Evolutionary conservation across 768 basidiomycete genomes (phyloP), one percentile per base, ranked within the genome.

Genomic region (Lactarius evosmus): DNA sequence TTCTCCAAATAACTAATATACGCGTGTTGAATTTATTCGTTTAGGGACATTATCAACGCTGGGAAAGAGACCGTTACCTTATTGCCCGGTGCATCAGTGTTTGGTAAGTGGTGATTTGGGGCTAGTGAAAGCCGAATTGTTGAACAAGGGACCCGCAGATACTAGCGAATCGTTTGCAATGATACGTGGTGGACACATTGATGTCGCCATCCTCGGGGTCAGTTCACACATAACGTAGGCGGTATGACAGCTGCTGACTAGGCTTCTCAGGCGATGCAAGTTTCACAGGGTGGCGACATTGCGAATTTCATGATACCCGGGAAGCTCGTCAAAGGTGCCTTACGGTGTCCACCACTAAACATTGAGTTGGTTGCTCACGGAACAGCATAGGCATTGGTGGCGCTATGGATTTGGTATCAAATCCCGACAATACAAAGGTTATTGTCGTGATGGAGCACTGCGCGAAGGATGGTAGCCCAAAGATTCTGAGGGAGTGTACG

Each of bases 251-350:
- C 27, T 38, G 25, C 32, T 56, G 60, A 61, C n/a, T 25, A 29
- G 34, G 19, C 30, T 34, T 29, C 2, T 17, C n/a, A 93, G 91
- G 93, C 93, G 11, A 93, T 98, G 92, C 87, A 98, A 81, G 95
- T 98, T 55, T 94, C 93, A 2, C 87, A 91, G 67, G 85, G 85
- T 1, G 95, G 93, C 44, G 95, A 98, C 74, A 89, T 98, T 67
- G 95, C 95, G 61, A 98, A 98, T 79, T 98, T 93, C 74, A 98
- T 97, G 95, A 95, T 97, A 71, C 95, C 95, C 2, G 93, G 94
- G 16, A 96, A 97, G 78, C 82, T 94, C 73, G 82, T 93, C 36
- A 93, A 91, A 80, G 89, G 88, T 83, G 68, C 11, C 30, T 46
- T 4, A 11, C 41, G 44, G 32, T 38, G 7, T 8, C 46, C 25